Evolutionary conservation across 768 basidiomycete species (phyloP).

Genomic region (Pisolithus albus): DNA sequence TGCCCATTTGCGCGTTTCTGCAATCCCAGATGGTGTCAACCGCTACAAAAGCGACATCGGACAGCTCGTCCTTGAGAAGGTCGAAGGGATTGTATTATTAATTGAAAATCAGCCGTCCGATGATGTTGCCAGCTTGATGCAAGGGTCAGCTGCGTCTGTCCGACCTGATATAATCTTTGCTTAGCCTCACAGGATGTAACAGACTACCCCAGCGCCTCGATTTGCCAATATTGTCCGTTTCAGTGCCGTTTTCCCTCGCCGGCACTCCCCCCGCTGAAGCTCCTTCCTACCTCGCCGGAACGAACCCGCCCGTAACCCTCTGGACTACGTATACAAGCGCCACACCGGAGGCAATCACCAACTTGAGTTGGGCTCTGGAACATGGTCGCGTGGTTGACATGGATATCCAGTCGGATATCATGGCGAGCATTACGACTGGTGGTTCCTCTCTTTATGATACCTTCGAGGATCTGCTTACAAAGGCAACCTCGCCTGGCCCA

Average conservation of each 20-base stretch:
- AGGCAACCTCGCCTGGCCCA: constrained; percentile 36
- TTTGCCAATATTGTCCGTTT: constrained; percentile 46
- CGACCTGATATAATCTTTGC: not conserved
- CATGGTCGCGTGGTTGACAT: constrained; percentile 63
- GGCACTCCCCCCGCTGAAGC: constrained; percentile 36
- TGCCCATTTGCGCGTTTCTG: constrained; percentile 48
- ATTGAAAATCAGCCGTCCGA: constrained; percentile 30
- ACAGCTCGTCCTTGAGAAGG: constrained; percentile 39
- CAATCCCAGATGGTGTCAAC: constrained; percentile 11
- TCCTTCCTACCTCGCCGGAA: constrained; percentile 27
- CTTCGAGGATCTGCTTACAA: constrained; percentile 66
- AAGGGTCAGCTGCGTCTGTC: constrained; percentile 27
- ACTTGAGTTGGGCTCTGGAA: constrained; percentile 60
- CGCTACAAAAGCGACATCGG: constrained; percentile 31
- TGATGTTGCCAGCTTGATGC: constrained; percentile 38
- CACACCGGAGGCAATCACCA: constrained; percentile 44
- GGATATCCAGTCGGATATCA: constrained; percentile 52
- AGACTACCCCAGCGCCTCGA: constrained; percentile 17
- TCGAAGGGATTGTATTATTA: constrained; percentile 55
- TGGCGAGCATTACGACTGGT: constrained; percentile 30
- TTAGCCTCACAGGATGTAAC: not conserved
- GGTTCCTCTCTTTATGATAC: constrained; percentile 45
- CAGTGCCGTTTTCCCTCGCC: constrained; percentile 56
- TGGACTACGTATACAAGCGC: constrained; percentile 49
- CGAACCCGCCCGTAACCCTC: constrained; percentile 27